phyloP scores from a whole-genome alignment of 1,284 basidiomycete species.

The Boletus hoseneyae region DNA sequence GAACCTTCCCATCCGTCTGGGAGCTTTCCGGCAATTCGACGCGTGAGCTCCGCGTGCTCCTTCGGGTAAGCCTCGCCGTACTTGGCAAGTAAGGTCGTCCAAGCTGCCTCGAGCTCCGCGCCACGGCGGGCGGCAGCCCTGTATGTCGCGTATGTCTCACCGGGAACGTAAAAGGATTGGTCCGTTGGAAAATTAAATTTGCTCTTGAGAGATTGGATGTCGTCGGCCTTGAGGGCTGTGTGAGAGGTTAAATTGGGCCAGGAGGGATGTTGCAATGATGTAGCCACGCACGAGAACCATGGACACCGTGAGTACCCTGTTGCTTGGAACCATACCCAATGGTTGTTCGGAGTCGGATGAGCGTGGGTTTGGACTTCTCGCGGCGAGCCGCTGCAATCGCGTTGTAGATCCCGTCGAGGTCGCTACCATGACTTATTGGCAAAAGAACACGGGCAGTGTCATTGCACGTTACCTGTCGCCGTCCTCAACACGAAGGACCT shows the following conservation, averaged over 20 bases:
- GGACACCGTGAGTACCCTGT: conserved; percentile 91
- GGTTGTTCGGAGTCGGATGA: conserved; percentile 85
- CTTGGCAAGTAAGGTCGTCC: conserved; percentile 68
- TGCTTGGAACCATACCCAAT: conserved; percentile 93
- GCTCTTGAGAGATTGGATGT: conserved; percentile 80
- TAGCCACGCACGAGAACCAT: conserved; percentile 72
- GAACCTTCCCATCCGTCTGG: conserved; percentile 84
- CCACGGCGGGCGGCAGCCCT: conserved; percentile 66
- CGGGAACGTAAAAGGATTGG: conserved; percentile 76
- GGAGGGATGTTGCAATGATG: background rate
- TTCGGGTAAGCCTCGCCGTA: conserved; percentile 80
- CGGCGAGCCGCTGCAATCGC: conserved; percentile 78
- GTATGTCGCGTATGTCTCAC: conserved; percentile 74
- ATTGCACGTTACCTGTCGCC: conserved; percentile 65
- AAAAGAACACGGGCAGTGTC: background rate
- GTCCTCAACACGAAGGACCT: conserved; percentile 81
- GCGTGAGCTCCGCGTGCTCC: conserved; percentile 83
- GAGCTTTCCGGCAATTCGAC: conserved; percentile 82
- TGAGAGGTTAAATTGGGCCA: conserved; percentile 2
- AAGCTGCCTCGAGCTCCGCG: conserved; percentile 70
- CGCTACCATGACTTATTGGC: conserved; percentile 41
- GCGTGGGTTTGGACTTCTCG: conserved; percentile 80
- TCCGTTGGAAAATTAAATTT: conserved; percentile 85
- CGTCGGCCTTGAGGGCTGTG: conserved; percentile 88
- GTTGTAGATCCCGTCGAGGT: conserved; percentile 75